Evolutionary conservation across 2,329 filamentous ascomycete genomes (phyloP), one percentile per base, ranked within the genome.

Genomic region (Colletotrichum lupini): DNA sequence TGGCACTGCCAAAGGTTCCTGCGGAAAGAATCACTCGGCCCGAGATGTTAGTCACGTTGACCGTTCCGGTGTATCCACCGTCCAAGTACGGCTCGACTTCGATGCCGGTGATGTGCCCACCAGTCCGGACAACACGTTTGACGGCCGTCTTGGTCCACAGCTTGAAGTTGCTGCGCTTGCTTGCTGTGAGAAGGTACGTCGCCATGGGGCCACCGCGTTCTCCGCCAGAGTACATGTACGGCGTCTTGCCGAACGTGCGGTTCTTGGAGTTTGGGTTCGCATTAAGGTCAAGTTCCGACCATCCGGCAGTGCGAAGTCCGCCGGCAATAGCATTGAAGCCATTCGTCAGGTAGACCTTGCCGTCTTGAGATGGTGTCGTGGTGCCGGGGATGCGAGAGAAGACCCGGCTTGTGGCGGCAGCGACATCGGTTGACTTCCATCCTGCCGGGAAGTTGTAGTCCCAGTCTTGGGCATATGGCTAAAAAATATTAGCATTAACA

Each of bases 331-430:
- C 85, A 62, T 91, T 84, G 79, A 91, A 94, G 4, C 92, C 91
- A 73, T 92, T 86, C 72, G 92, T 89, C n/a, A 90, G 86, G 81
- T 94, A 94, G 30, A 89, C 85, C 78, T 91, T 85, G 59, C 90
- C 90, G 77, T 95, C 92, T 76, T 85, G 83, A 0, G 92, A 94
- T 1, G 93, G 92, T 57, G 85, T 83, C 58, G 89, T 89, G 0
- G 92, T 94, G 37, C 92, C 92, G 0, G 92, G 92, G 74, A 94
- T 94, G n/a, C 92, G 88, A 46, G 85, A 83, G 79, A 94, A 95
- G 7, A 92, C 89, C 55, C 90, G 87, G 32, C 88, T 82, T 6
- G 91, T 89, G 1, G 92, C 89, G 28, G 83, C 79, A 73, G 83
- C 83, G 79, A 94, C 88, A 76, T 94, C 92, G 6, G 83, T 79